A percentile compares a stretch with the other conserved stretches of the same genome.
phyloP scores from a whole-genome alignment of 2,329 filamentous ascomycete species.

The Fusarium transvaalense region DNA sequence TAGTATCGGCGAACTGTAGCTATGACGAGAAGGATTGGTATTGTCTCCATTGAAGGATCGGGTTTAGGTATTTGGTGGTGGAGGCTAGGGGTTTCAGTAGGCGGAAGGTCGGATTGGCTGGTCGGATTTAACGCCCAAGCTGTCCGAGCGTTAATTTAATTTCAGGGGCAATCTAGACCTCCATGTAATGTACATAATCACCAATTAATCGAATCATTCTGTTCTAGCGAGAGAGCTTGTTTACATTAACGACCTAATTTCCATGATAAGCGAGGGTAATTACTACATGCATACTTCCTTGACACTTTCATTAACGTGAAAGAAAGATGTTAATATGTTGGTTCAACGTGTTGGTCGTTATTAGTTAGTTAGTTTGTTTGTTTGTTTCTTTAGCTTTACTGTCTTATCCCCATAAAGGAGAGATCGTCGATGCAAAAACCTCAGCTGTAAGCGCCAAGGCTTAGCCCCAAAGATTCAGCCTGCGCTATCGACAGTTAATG shows the following conservation, averaged over 20 bases:
- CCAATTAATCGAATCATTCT: not conserved
- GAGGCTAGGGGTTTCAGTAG: not conserved
- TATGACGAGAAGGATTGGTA: not conserved
- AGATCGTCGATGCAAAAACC: conserved; percentile 8
- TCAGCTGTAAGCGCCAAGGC: conserved; percentile 10
- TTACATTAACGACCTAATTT: not conserved
- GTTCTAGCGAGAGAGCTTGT: not conserved
- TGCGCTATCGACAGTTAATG: not conserved
- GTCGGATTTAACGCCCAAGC: not conserved
- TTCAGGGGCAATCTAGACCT: conserved; percentile 22
- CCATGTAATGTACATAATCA: too few relatives aligned
- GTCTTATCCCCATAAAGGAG: not conserved
- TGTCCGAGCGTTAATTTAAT: conserved; percentile 11
- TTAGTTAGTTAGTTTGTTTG: not conserved
- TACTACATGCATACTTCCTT: too few relatives aligned
- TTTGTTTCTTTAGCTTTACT: not conserved
- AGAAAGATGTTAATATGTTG: too few relatives aligned
- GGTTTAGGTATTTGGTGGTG: not conserved
- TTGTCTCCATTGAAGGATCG: conserved; percentile 4
- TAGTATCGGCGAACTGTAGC: not conserved
- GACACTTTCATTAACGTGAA: too few relatives aligned
- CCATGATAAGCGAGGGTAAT: not conserved
- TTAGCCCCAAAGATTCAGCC: conserved; percentile 7
- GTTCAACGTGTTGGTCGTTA: not conserved
- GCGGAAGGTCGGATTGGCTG: not conserved